Evolutionary conservation across 805 yeast species (phyloP), one percentile per base, ranked within the genome.

Genomic region (Starmerella khaoyaiensis): DNA sequence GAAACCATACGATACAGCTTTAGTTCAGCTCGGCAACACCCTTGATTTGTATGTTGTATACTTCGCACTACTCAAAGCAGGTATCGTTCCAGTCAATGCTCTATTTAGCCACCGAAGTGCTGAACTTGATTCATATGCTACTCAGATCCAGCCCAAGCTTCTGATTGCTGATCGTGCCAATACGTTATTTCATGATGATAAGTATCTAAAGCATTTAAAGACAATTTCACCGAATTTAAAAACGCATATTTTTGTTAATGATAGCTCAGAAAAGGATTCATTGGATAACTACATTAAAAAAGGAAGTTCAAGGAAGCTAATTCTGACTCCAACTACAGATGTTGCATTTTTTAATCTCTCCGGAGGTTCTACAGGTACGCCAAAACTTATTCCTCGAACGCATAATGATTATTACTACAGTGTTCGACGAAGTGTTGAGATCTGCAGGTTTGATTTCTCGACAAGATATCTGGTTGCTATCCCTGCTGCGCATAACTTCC

Each of bases 381-480:
- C 46, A 1, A 42, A 42, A 25, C 41, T 42, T 12, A 42, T 42
- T 18, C 46, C 46, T 18, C 40, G 46, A 3, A 42, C 46, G 4
- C 46, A 42, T 29, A 39, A 42, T 22, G 46, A 42, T 21, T 42
- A 42, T 21, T 39, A 36, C 25, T 42, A 42, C 25, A 42, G 46
- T 20, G 42, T 39, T 14, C 24, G 37, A 6, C 38, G 31, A 8
- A 42, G 46, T 15, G 42, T 27, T 3, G 41, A 31, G 14, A 34
- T 42, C n/a, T 42, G 46, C 34, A 8, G 21, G 12, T 31, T 42
- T 20, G 27, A 25, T 19, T 22, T 15, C 14, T 10, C 16, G 5
- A 39, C 43, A 11, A 22, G 33, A 7, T 33, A 19, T 17, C 25
- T 42, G 6, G 27, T 31, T 11, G 46, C 46, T 5, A 42, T 42